phyloP scores from a whole-genome alignment of 805 yeast species.

The Candida nitratophila region DNA sequence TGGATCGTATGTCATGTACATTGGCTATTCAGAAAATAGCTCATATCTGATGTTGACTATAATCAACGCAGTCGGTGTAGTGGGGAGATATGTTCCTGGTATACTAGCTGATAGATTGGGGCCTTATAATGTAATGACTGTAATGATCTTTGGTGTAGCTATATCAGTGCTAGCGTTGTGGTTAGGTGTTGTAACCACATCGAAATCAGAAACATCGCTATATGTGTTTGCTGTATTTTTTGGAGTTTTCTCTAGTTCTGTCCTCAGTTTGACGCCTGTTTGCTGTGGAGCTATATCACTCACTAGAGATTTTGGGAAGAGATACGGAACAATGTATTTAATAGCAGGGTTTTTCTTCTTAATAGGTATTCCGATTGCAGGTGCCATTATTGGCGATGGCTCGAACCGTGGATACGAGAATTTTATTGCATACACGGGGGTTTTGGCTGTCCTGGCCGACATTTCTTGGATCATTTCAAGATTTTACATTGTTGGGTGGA shows the following conservation, averaged over 20 bases:
- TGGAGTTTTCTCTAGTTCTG: conserved; percentile 52
- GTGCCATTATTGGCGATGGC: conserved; percentile 28
- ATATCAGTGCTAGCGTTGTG: conserved; percentile 45
- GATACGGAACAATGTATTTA: conserved; percentile 19
- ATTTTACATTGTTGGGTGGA: conserved; percentile 36
- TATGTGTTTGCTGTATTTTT: conserved; percentile 42
- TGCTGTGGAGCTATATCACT: conserved; percentile 54
- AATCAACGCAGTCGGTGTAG: conserved; percentile 39
- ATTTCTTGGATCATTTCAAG: conserved; percentile 37
- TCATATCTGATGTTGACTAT: conserved; percentile 39
- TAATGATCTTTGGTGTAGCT: conserved; percentile 37
- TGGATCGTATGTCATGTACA: conserved; percentile 36
- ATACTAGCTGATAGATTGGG: conserved; percentile 48
- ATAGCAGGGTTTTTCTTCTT: conserved; percentile 27
- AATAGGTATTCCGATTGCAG: conserved; percentile 23
- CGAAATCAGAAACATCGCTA: conserved; percentile 27
- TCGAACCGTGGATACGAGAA: conserved; percentile 26
- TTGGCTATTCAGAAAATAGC: conserved; percentile 32
- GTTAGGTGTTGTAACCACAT: conserved; percentile 48
- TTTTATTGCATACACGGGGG: conserved; percentile 29
- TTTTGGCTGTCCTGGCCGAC: conserved; percentile 31
- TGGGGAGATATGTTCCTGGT: conserved; percentile 53
- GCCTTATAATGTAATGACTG: conserved; percentile 47
- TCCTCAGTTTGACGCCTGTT: conserved; percentile 50
- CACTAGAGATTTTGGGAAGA: conserved; percentile 17